These are phyloP conservation scores for Penicillium chermesinum DNA, from an alignment of 495 filamentous ascomycete genomes.

Conservation along the genomic window DNA sequence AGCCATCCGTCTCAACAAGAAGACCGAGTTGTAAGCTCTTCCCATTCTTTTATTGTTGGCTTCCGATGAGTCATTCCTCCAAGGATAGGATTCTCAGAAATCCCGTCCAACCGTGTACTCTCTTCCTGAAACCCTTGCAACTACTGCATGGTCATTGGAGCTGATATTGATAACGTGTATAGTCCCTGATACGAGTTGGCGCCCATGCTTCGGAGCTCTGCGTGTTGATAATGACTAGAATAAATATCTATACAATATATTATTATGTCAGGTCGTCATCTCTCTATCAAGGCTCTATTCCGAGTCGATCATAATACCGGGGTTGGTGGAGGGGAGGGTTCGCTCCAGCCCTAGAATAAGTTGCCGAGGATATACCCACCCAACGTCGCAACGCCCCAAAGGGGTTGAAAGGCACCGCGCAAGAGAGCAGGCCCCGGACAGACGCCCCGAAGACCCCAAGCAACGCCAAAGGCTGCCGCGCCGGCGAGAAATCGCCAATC, in stretches of 20 bases:
- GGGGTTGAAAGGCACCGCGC: conserved; percentile 43
- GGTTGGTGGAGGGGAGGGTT: not conserved
- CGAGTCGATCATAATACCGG: no score
- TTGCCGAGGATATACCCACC: conserved; percentile 44
- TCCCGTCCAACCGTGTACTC: no score
- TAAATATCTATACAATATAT: not conserved
- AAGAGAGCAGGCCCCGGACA: conserved; percentile 54
- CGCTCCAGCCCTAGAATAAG: conserved; percentile 17
- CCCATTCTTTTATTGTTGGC: conserved; percentile 15
- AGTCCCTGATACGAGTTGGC: not conserved
- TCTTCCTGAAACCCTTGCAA: not conserved
- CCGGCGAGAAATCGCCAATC: conserved; percentile 51
- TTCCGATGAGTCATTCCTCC: no score
- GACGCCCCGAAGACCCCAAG: conserved; percentile 51
- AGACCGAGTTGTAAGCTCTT: conserved; percentile 46
- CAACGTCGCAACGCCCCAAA: conserved; percentile 47
- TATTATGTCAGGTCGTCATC: not conserved
- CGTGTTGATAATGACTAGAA: not conserved
- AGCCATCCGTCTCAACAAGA: conserved; percentile 21
- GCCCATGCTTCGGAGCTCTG: not conserved
- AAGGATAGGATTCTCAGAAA: no score
- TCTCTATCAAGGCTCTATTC: not conserved
- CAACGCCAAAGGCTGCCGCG: conserved; percentile 47
- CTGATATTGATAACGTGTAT: conserved; percentile 4
- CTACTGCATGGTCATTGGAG: not conserved